Evolutionary conservation across 75 land plant genomes (phyloP).

Genomic region (Picea glauca): DNA sequence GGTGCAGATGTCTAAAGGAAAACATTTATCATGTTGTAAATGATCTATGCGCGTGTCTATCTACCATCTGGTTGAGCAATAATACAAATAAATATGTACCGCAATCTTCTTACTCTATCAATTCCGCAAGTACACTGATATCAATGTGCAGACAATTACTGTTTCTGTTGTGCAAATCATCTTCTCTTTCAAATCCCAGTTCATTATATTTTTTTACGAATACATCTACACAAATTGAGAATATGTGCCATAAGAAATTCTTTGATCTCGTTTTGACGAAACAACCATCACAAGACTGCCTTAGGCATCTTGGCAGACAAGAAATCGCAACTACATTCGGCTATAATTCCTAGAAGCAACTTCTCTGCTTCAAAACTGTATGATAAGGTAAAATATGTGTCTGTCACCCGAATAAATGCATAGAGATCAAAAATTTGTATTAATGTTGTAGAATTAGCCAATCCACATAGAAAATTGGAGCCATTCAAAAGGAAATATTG

Average conservation of each 20-base stretch:
- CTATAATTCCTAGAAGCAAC: slow-evolving; percentile 13
- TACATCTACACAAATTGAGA: slow-evolving; percentile 38
- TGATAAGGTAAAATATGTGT: too few species aligned
- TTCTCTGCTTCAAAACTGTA: too few species aligned
- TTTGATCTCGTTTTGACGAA: slow-evolving; percentile 49
- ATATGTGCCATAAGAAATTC: slow-evolving; percentile 29
- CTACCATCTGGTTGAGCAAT: slow-evolving; percentile 36
- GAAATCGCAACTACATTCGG: slow-evolving; percentile 40
- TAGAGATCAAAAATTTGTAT: too few species aligned
- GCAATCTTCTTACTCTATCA: slow-evolving; percentile 45
- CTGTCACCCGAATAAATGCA: too few species aligned
- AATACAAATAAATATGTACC: slow-evolving; percentile 32
- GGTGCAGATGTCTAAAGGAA: too few species aligned
- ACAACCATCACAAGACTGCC: slow-evolving; percentile 50
- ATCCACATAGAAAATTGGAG: too few species aligned
- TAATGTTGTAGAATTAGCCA: too few species aligned
- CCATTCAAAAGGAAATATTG: too few species aligned
- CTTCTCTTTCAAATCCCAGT: slow-evolving; percentile 6
- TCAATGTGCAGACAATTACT: background rate
- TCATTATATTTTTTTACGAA: slow-evolving; percentile 10
- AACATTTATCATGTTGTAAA: too few species aligned
- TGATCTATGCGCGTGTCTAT: slow-evolving; percentile 7
- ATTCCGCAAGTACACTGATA: slow-evolving; percentile 31
- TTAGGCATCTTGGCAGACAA: slow-evolving; percentile 32
- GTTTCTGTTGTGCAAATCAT: background rate